phyloP scores from a whole-genome alignment of 345 rosid species.

The Gossypium raimondii region DNA sequence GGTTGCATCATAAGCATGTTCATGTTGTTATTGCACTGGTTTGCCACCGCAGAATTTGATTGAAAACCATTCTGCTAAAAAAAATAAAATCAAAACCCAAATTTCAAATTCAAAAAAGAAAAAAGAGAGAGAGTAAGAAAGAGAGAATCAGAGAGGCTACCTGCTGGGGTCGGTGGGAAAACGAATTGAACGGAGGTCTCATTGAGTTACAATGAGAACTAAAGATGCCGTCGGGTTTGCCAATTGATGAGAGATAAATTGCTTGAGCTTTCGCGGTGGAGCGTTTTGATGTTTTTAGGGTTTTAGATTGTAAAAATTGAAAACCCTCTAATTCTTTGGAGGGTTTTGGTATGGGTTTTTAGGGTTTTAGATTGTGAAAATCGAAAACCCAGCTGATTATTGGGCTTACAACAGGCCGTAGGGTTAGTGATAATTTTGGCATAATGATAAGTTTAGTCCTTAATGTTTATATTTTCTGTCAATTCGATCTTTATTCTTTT shows the following conservation, averaged over 20 bases:
- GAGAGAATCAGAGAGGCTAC: not conserved
- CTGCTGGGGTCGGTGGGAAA: slow-evolving; percentile 6
- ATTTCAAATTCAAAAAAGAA: not conserved
- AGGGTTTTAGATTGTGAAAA: not conserved
- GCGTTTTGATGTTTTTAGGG: not conserved
- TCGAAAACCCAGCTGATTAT: too few species aligned
- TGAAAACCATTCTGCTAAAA: slow-evolving; percentile 11
- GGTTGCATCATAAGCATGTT: slow-evolving; percentile 12
- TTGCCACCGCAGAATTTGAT: not conserved
- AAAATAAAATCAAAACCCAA: not conserved
- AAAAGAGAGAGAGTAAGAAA: not conserved
- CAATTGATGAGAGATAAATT: not conserved
- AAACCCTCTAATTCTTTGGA: not conserved
- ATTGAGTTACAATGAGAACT: not conserved
- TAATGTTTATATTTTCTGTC: too few species aligned
- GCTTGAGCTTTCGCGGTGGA: not conserved
- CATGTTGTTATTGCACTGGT: not conserved
- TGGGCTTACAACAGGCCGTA: too few species aligned
- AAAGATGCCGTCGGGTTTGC: not conserved
- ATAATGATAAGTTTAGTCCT: too few species aligned
- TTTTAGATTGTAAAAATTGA: not conserved
- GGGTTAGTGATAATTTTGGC: too few species aligned
- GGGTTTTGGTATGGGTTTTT: not conserved
- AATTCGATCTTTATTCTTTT: too few species aligned
- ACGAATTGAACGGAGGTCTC: slow-evolving; percentile 11